phyloP scores from a whole-genome alignment of 352 stramenopile species.

The Phytophthora megakarya region DNA sequence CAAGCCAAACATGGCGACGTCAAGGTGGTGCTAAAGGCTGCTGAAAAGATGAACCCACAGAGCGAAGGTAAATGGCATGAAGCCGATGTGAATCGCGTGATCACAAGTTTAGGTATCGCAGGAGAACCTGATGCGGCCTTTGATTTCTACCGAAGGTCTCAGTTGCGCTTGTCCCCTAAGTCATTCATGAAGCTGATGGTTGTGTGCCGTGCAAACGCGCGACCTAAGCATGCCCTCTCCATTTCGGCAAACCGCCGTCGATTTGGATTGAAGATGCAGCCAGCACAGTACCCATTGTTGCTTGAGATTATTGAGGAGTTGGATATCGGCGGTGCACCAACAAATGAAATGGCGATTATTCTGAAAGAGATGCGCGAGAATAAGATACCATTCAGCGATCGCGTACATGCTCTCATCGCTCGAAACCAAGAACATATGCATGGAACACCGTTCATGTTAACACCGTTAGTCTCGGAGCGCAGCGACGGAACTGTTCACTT shows the following conservation, averaged over 20 bases:
- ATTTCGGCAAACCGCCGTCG: constrained; percentile 62
- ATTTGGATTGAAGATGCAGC: constrained; percentile 51
- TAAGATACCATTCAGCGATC: constrained; percentile 31
- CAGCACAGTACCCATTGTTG: constrained; percentile 45
- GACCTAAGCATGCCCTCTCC: constrained; percentile 46
- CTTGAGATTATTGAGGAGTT: constrained; percentile 53
- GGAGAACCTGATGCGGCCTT: constrained; percentile 50
- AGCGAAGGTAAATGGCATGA: constrained; percentile 46
- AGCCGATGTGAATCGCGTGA: constrained; percentile 54
- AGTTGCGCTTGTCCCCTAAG: constrained; percentile 46
- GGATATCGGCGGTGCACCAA: constrained; percentile 29
- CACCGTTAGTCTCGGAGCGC: neutral
- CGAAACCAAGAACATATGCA: constrained; percentile 45
- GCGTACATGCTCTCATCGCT: constrained; percentile 37
- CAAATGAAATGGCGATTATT: constrained; percentile 38
- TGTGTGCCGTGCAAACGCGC: constrained; percentile 48
- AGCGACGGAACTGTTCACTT: neutral
- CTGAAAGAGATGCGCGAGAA: constrained; percentile 52
- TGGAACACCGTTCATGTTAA: constrained; percentile 34
- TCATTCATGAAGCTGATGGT: constrained; percentile 54
- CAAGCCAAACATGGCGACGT: constrained; percentile 40
- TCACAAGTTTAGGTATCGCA: constrained; percentile 50
- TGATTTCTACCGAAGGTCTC: constrained; percentile 58
- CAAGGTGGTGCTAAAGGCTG: constrained; percentile 43
- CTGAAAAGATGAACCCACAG: constrained; percentile 33